These are phyloP conservation scores for Neurospora sp. DNA, from an alignment of 495 filamentous ascomycete species.

Conservation along the genomic window DNA sequence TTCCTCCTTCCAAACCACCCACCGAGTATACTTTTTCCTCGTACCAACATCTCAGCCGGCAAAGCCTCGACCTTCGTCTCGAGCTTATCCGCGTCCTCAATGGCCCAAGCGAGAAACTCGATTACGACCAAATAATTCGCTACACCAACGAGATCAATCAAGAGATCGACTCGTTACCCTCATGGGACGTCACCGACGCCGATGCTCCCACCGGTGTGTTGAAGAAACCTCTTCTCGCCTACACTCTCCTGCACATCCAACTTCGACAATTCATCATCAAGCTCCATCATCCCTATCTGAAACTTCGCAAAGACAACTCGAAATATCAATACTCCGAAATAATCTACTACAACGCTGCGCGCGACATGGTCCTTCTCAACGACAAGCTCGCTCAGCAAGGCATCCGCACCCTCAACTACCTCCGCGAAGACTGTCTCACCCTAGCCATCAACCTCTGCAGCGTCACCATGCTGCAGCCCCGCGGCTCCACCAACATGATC, in stretches of 20 bases:
- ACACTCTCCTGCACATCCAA: conserved; percentile 33
- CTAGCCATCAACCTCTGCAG: conserved; percentile 36
- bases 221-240: conserved; percentile 29
- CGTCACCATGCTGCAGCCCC: conserved; percentile 40
- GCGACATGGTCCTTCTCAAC: conserved; percentile 35
- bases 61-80: conserved; percentile 29
- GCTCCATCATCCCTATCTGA: conserved; percentile 34
- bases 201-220: conserved; percentile 1
- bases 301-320: conserved; percentile 28
- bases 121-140: conserved; percentile 34
- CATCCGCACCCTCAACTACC: conserved; percentile 29
- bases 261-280: conserved; percentile 35
- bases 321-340: conserved; percentile 38
- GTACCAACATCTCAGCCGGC: conserved; percentile 32
- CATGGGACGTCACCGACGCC: conserved; percentile 25
- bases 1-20: conserved; percentile 23
- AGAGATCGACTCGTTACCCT: conserved; percentile 33
- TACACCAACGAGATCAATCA: conserved; percentile 36
- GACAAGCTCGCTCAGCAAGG: conserved; percentile 31
- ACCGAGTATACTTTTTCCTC: conserved; percentile 31
- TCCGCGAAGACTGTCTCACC: conserved; percentile 31
- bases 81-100: conserved; percentile 30
- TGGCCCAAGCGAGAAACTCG: conserved; percentile 21
- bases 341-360: conserved; percentile 36
- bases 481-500: conserved; percentile 32